These are phyloP conservation scores for Annona cherimola DNA, from an alignment of 164 flowering plant species.

Conservation along the genomic window DNA sequence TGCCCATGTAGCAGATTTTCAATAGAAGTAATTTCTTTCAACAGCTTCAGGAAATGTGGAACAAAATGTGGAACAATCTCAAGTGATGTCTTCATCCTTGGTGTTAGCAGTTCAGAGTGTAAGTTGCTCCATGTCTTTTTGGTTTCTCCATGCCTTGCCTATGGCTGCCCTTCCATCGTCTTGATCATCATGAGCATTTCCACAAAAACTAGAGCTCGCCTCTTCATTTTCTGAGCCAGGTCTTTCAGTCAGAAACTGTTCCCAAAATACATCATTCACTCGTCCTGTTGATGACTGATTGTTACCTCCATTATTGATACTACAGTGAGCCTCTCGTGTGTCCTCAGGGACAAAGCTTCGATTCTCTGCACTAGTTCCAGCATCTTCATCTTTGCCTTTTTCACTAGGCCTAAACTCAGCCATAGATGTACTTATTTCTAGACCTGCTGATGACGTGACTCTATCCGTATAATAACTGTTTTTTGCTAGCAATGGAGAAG, in stretches of 20 bases:
- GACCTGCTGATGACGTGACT: slow-evolving; percentile 18
- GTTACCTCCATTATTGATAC: background rate
- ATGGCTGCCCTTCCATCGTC: slow-evolving; percentile 44
- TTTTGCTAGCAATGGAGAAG: slow-evolving; percentile 49
- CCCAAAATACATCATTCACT: slow-evolving; percentile 95
- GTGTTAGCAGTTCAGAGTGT: slow-evolving; percentile 37
- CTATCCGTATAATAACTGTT: slow-evolving; percentile 19
- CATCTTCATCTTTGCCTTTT: slow-evolving; percentile 32
- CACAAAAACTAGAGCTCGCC: slow-evolving; percentile 57
- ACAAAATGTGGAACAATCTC: background rate
- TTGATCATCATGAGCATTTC: slow-evolving; percentile 39
- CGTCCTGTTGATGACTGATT: slow-evolving; percentile 36
- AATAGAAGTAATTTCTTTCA: slow-evolving; percentile 5
- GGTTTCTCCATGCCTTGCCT: slow-evolving; percentile 37
- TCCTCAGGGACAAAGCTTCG: slow-evolving; percentile 20
- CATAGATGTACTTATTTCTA: slow-evolving; percentile 25
- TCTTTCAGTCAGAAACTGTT: slow-evolving; percentile 86
- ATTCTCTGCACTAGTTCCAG: slow-evolving; percentile 14
- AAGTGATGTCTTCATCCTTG: background rate
- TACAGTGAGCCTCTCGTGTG: slow-evolving; percentile 25
- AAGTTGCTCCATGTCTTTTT: slow-evolving; percentile 49
- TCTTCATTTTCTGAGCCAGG: slow-evolving; percentile 91
- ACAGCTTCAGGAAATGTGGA: background rate
- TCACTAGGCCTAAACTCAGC: slow-evolving; percentile 27
- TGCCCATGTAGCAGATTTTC: background rate